Base-by-base conservation (phyloP, 257 asterid genomes). In the Linderniella brevidens region DNA sequence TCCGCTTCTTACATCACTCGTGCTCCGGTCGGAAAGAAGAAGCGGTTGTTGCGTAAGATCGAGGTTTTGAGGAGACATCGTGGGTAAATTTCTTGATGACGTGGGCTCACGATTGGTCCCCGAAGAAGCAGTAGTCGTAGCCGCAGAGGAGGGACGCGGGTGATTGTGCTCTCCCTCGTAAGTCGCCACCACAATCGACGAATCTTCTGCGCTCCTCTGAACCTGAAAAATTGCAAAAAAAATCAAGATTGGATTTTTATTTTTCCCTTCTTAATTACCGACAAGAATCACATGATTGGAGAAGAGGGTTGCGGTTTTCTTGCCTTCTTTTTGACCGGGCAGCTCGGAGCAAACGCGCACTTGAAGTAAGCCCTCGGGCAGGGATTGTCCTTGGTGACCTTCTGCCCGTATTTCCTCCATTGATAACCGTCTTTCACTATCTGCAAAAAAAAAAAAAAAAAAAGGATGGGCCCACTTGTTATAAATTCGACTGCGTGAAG, bases 321-420 rank as follows among this genome's bases (percentile, higher is more conserved):
- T 52, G 80, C 97, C 96, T 81, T 90, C 69, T 90, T 90, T 66
- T 90, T 90, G 36, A 90, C 99, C 0, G 87, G 99, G 63, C 99
- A 90, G 3, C 25, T 68, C 35, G 98, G 99, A 59, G 99, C 99
- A 85, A 75, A 79, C 43, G 99, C 78, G 58, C 99, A 90, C 64
- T 75, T 90, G 78, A 81, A 79, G 52, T 79, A 79, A 48, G 92
- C 92, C 66, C 92, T 72, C 25, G 92, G 92, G 48, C 71, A 76
- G 50, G 86, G 92, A 53, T 76, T 79, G 35, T 72, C 82, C 35
- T 78, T 70, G 3, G 92, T 78, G 61, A 75, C 77, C 67, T 79
- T 79, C 71, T 79, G 92, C 5, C 92, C 92, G 55, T 79, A 79
- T 58, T 79, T 79, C 64, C 86, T 70, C 92, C 92, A 79, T 57